Percentiles rank a stretch among this genome's conserved stretches.
Evolutionary conservation across 75 land plant species (phyloP).

Genomic region (Ceratopteris richardii): DNA sequence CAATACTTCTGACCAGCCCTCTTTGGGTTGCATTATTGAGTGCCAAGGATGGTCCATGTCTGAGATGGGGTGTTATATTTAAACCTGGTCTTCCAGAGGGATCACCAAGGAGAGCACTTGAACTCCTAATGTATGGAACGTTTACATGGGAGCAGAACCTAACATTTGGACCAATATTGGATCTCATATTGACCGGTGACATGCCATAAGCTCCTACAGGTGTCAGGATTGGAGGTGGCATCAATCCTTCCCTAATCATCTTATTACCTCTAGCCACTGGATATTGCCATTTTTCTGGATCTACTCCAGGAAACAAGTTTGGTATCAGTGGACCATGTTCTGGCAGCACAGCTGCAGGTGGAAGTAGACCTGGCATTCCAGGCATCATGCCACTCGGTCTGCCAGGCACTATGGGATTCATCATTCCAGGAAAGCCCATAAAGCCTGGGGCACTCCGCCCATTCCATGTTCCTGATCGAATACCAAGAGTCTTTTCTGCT

Average conservation of each 20-base stretch:
- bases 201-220: slow-evolving; percentile 25
- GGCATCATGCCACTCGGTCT: slow-evolving; percentile 15
- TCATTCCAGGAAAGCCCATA: slow-evolving; percentile 14
- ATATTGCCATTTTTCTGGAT: slow-evolving; percentile 53
- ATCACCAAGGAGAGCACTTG: neutral
- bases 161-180: neutral
- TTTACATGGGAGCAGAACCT: no score
- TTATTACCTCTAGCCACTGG: slow-evolving; percentile 30
- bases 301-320: slow-evolving; percentile 53
- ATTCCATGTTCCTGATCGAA: slow-evolving; percentile 68
- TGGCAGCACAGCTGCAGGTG: slow-evolving; percentile 78
- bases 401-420: neutral
- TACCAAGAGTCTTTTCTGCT: slow-evolving; percentile 78
- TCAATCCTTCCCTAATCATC: slow-evolving; percentile 22
- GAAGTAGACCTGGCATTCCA: slow-evolving; percentile 29
- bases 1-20: slow-evolving; percentile 4
- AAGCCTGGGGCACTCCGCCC: slow-evolving; percentile 30
- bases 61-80: no score
- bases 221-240: slow-evolving; percentile 1
- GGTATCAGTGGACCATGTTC: slow-evolving; percentile 48
- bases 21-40: neutral
- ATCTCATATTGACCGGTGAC: slow-evolving; percentile 13
- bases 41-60: no score
- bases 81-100: neutral
- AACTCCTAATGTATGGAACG: neutral